Evolutionary conservation across 306 rosid genomes (phyloP), one percentile per base, ranked within the genome.

Genomic region (Acacia melanoxylon): DNA sequence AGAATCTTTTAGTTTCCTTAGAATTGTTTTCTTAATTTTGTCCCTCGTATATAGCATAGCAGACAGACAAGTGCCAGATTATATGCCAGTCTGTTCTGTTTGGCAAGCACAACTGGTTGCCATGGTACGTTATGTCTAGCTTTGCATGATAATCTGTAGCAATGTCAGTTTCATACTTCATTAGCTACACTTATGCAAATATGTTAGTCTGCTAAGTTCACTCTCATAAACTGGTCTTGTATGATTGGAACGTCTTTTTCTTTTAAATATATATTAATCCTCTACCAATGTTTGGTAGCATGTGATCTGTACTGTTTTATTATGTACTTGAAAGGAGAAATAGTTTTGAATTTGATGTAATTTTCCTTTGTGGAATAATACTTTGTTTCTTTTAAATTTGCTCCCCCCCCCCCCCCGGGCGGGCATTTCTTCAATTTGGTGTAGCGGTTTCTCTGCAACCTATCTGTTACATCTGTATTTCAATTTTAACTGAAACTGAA

Each of bases 401-500:
- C 8, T 8, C 25, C 62, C 62, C 27, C n/a, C 59, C 14, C 20
- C 24, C 35, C 35, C 29, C 29, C 29, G n/a, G n/a, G n/a, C n/a
- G n/a, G n/a, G 1, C 1, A 13, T 6, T 69, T 40, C n/a, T 79
- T 62, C 20, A 25, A 72, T 54, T 72, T 56, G 13, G 65, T 61
- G 41, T 29, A 15, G 37, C 29, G 69, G 44, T 10, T 59, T 83
- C 49, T 27, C 75, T 72, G 15, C 49, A 35, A n/a, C 67, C 10
- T 72, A 20, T 5, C 71, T 76, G 33, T 76, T 86, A 4, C 35
- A 54, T 74, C 54, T 5, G 66, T 70, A 17, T 63, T 68, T 82
- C 65, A 44, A 20, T 35, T 48, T 49, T 52, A 48, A 29, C 70
- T 14, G 35, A 69, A 48, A 29, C 70, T 14, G 35, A 44, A 44